Percentiles rank a stretch among this genome's conserved stretches.
Evolutionary conservation across 805 yeast species (phyloP).

Genomic region (Wickerhamomyces subpelliculosus): DNA sequence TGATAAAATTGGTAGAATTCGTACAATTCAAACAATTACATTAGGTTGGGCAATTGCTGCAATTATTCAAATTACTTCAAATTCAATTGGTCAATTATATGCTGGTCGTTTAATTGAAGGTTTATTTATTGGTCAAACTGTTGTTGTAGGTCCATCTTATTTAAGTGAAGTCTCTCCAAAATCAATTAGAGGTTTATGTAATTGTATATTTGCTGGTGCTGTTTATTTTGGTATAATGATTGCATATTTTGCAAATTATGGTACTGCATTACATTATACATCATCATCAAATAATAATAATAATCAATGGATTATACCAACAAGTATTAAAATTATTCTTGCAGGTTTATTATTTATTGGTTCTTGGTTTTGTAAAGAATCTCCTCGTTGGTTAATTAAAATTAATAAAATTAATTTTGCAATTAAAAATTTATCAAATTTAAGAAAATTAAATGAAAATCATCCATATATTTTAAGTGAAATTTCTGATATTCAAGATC

Average conservation of each 20-base stretch:
- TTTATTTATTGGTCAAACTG: constrained; percentile 49
- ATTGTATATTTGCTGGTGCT: constrained; percentile 49
- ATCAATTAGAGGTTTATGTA: constrained; percentile 44
- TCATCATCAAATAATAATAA: constrained; percentile 29
- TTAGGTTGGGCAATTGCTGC: constrained; percentile 38
- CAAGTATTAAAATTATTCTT: constrained; percentile 38
- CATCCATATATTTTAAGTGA: constrained; percentile 46
- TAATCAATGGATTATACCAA: constrained; percentile 49
- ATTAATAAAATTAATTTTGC: constrained; percentile 37
- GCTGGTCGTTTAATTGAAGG: constrained; percentile 54
- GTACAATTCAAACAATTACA: constrained; percentile 38
- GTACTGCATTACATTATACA: constrained; percentile 40
- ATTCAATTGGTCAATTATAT: constrained; percentile 40
- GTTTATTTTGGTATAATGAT: constrained; percentile 49
- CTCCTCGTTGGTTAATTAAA: constrained; percentile 40
- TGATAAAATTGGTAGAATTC: constrained; percentile 45
- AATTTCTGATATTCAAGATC: constrained; percentile 43
- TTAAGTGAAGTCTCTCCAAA: constrained; percentile 48
- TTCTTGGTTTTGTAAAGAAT: constrained; percentile 39
- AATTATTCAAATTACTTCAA: constrained; percentile 41
- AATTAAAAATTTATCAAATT: constrained; percentile 29
- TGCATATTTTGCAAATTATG: constrained; percentile 44
- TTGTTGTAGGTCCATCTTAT: constrained; percentile 49
- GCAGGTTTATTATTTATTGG: constrained; percentile 38
- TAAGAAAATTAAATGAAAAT: constrained; percentile 37